Base-by-base conservation (phyloP, 768 basidiomycete genomes). In the Auriscalpium microsporum region DNA sequence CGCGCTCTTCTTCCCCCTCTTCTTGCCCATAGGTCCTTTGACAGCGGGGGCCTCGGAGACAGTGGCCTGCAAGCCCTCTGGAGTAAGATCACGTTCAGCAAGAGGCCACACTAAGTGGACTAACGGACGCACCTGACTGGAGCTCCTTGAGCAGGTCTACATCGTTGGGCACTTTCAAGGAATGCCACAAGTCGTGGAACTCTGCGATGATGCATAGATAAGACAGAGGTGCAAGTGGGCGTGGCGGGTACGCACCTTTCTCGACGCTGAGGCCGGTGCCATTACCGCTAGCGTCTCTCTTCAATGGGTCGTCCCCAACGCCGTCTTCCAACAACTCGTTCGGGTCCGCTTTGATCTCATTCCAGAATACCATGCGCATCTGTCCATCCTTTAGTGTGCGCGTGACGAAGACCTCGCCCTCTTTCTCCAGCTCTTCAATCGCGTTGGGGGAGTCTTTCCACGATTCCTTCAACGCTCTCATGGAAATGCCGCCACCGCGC, bases 371-470 rank as follows among this genome's bases (percentile, higher is more conserved):
- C 82, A 88, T 86, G 51, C 84, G 78, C 65, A 88, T 71, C 61
- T 89, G 85, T 0, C 86, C 86, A 62, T 94, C 90, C 65, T 91
- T 94, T 48, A 79, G 72, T 0, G 89, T 89, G 46, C 92, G 78
- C 16, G 88, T 94, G n/a, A 92, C 87, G 42, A 93, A 77, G 1
- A 93, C 89, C 54, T 92, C 87, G 0, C 90, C 91, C 62, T 90
- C 87, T 64, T 87, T 81, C 67, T 92, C 90, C n/a, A 94, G 75
- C 68, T 94, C 90, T 65, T 93, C 90, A 45, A 94, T 84, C 0
- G 87, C 89, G 45, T 77, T 72, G 1, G 86, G 85, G 0, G 92
- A 88, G 61, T 90, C 88, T 62, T 90, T 87, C 91, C 93, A 96
- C 13, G 88, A 86, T 67, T 95, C 92, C 64, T 94, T 92, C 44